Conservation (phyloP, 352 stramenopile species). For the Globisporangium cederbergense region DNA sequence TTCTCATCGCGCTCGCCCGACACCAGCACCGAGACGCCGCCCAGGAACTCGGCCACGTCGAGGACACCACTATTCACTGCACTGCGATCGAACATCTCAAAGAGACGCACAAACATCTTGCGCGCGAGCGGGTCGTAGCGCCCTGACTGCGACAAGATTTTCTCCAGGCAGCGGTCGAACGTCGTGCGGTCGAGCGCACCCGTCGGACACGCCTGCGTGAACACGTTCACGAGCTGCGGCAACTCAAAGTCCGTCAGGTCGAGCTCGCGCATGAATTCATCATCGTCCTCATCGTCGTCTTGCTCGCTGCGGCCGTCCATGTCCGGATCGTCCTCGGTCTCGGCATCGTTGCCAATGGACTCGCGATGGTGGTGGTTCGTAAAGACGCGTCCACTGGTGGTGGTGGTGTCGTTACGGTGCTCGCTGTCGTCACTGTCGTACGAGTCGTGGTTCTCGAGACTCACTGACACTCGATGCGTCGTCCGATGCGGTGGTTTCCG, state of each 20-base stretch:
- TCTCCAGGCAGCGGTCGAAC: constrained; percentile 71
- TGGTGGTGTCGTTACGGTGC: constrained; percentile 4
- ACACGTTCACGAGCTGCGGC: constrained; percentile 79
- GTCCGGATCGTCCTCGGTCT: constrained; percentile 19
- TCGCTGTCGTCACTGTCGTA: constrained; percentile 24
- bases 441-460: constrained; percentile 12
- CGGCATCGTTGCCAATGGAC: constrained; percentile 19
- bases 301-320: constrained; percentile 13
- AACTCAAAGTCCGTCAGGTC: constrained; percentile 85
- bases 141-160: constrained; percentile 77
- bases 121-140: constrained; percentile 67
- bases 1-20: constrained; percentile 82
- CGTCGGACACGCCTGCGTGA: constrained; percentile 72
- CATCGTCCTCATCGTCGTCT: constrained; percentile 27
- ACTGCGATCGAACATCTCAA: constrained; percentile 71
- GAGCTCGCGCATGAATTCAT: constrained; percentile 47
- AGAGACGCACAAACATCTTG: constrained; percentile 77
- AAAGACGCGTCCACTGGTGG: not conserved
- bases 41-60: constrained; percentile 79
- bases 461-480: constrained; percentile 15
- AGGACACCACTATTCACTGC: constrained; percentile 40
- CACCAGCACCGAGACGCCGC: constrained; percentile 78
- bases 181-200: constrained; percentile 64
- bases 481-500: constrained; percentile 4
- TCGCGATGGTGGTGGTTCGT: constrained; percentile 12